Base-by-base conservation (phyloP, 176 grass and related monocot genomes). In the Aegilops bicornis region DNA sequence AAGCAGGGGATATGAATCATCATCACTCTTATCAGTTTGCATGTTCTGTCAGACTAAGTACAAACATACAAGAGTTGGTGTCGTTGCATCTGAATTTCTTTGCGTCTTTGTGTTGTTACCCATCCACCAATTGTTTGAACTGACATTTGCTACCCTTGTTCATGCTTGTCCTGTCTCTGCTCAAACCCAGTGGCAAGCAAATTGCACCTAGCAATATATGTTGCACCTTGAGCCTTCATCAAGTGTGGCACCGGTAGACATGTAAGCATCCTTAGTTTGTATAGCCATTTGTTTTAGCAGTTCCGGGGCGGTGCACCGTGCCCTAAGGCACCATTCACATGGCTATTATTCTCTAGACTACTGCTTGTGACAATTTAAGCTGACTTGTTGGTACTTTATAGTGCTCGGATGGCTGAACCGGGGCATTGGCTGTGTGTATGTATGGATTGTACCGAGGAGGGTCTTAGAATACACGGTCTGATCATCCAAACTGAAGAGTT, bases 21-120 rank as follows among this genome's bases (percentile, higher is more conserved):
- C 92, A 94, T 77, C 96, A 94, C 76, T 94, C 93, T 45, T 17
- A 85, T 98, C 33, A 96, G 93, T 82, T 86, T 98, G 79, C 96
- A 96, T 88, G 96, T 98, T 77, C 68, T 98, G 73, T 88, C 96
- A 56, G 93, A 98, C 88, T 98, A 88, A 59, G 90, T 95, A 89
- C 16, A 64, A 64, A 80, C 24, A 16, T 17, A 45, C 0, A 45
- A 3, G 10, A 45, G 11, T 45, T 20, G 70, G 43, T 5, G 9
- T 78, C 43, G 56, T 64, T 69, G 25, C 32, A 64, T 85, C 40
- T 78, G 74, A 72, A 69, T 78, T 52, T 68, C 11, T 69, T 45
- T 39, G 22, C 3, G 7, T 40, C 8, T 25, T 80, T 80, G 39
- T 15, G 22, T 81, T 15, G 19, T 7, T 52, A 14, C 48, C 24